These are phyloP conservation scores for Lasiosphaeriaceae sp. DNA, from an alignment of 495 filamentous ascomycete genomes.

Conservation along the genomic window DNA sequence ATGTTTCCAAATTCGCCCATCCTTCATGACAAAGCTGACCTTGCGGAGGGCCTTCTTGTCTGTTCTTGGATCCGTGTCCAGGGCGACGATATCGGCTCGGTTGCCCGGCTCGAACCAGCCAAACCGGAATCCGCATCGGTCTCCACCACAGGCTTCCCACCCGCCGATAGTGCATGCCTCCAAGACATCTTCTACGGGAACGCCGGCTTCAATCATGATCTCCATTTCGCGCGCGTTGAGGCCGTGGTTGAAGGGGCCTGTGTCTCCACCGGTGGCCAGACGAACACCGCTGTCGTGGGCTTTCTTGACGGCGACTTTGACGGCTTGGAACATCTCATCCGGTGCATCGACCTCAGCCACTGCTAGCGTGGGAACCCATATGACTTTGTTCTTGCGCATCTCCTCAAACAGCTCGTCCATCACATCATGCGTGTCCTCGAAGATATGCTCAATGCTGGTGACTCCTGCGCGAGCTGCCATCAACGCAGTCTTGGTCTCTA, in stretches of 20 bases:
- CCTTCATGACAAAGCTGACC: constrained; percentile 52
- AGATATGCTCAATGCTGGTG: constrained; percentile 50
- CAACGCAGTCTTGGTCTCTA: constrained; percentile 36
- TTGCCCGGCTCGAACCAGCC: constrained; percentile 45
- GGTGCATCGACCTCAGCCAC: constrained; percentile 28
- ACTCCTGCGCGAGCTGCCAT: constrained; percentile 49
- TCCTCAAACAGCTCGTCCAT: constrained; percentile 32
- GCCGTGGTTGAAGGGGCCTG: constrained; percentile 48
- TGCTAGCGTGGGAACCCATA: constrained; percentile 50
- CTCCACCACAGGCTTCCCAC: constrained; percentile 50
- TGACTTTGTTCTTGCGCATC: constrained; percentile 35
- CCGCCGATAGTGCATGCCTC: constrained; percentile 43
- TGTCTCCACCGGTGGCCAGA: constrained; percentile 48
- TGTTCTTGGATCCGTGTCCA: constrained; percentile 33
- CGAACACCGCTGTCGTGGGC: constrained; percentile 36
- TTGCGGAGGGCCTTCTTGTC: constrained; percentile 39
- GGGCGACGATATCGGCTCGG: constrained; percentile 47
- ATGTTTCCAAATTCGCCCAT: constrained; percentile 39
- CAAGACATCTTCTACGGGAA: constrained; percentile 45
- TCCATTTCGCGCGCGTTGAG: constrained; percentile 48
- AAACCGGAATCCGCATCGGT: constrained; percentile 45
- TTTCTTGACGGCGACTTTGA: constrained; percentile 21
- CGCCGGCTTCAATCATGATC: constrained; percentile 46
- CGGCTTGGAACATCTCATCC: constrained; percentile 22
- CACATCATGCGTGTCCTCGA: constrained; percentile 31